Conservation (phyloP, 192 early-diverging fungal genomes). For the Backusella luteola region DNA sequence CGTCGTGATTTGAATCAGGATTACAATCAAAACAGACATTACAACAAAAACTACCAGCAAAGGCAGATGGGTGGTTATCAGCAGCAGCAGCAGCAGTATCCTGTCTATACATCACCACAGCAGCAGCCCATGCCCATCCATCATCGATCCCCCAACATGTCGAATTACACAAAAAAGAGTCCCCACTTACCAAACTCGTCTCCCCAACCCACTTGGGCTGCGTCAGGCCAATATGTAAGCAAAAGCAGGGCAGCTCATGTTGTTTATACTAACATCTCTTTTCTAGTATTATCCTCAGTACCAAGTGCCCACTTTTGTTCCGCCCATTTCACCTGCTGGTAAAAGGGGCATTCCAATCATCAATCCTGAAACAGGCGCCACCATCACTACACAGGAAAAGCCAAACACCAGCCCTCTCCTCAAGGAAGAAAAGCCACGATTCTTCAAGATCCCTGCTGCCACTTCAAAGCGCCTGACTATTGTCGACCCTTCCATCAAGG, state of each 20-base stretch:
- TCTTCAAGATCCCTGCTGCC: conserved; percentile 15
- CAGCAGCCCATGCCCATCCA: background rate
- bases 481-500: conserved; percentile 48
- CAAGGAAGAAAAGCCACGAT: conserved; percentile 19
- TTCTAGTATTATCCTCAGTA: conserved; percentile 14
- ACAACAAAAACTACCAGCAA: background rate
- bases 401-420: conserved; percentile 12
- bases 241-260: background rate
- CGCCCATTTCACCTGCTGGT: conserved; percentile 25
- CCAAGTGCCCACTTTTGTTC: conserved; percentile 11
- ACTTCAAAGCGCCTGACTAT: conserved; percentile 36
- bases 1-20: conserved; percentile 11
- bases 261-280: background rate
- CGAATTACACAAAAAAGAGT: conserved; percentile 35
- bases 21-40: conserved; percentile 1
- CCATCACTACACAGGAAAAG: conserved; percentile 46
- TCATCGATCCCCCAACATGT: conserved; percentile 35
- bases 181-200: conserved; percentile 22
- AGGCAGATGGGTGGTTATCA: conserved; percentile 3
- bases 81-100: conserved; percentile 34
- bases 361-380: conserved; percentile 69
- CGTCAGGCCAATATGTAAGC: conserved; percentile 28
- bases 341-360: conserved; percentile 69
- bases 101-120: conserved; percentile 17
- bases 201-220: conserved; percentile 1